These are phyloP conservation scores for Luvunga scandens DNA, from an alignment of 345 rosid species.

Conservation along the genomic window DNA sequence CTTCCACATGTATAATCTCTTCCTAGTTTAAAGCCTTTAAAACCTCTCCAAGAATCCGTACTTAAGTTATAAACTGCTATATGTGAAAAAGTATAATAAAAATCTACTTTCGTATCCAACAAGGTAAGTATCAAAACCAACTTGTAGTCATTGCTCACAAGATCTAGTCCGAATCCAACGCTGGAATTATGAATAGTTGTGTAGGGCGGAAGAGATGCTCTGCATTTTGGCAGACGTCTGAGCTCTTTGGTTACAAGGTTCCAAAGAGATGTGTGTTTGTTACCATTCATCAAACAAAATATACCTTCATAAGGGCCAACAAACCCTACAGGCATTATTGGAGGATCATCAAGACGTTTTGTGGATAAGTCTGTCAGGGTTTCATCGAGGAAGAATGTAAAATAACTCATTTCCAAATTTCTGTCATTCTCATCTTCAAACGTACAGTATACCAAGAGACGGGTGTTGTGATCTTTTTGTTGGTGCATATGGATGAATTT, in stretches of 20 bases:
- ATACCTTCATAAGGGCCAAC: background rate
- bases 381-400: background rate
- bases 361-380: background rate
- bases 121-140: background rate
- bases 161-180: slow-evolving; percentile 2
- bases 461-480: background rate
- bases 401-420: background rate
- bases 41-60: too few species aligned
- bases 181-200: background rate
- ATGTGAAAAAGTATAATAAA: too few species aligned
- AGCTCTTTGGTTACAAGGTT: background rate
- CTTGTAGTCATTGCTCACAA: background rate
- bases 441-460: background rate
- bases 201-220: background rate
- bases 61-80: background rate
- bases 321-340: background rate
- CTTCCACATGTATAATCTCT: background rate
- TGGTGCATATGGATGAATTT: background rate
- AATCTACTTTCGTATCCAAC: background rate
- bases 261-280: background rate
- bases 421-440: rapidly evolving
- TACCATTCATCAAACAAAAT: background rate
- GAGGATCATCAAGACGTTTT: too few species aligned
- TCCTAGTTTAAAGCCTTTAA: background rate
- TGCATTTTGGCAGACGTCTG: background rate